Percentiles rank a stretch among this genome's conserved stretches.
phyloP scores from a whole-genome alignment of 2,329 filamentous ascomycete genomes.

The Cytospora piceae region DNA sequence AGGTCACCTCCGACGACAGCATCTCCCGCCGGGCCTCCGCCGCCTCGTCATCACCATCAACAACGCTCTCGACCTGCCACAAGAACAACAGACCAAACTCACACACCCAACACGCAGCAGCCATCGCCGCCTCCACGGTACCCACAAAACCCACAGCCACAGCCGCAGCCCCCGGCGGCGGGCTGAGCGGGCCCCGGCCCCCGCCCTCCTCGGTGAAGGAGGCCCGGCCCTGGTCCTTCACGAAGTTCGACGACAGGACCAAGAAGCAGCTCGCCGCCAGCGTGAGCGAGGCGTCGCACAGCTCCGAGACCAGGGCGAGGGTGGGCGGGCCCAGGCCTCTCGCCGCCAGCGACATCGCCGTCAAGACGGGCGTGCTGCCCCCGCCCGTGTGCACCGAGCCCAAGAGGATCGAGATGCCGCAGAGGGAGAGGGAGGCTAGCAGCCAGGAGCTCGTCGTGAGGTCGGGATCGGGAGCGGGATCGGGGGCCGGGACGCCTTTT shows the following conservation, averaged over 20 bases:
- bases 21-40: conserved; percentile 27
- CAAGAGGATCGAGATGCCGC: conserved; percentile 6
- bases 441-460: not conserved
- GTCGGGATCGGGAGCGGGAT: not conserved
- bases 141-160: no score
- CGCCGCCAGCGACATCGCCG: conserved; percentile 21
- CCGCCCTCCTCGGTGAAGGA: conserved; percentile 24
- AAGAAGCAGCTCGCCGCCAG: conserved; percentile 26
- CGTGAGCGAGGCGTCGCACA: conserved; percentile 25
- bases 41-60: conserved; percentile 17
- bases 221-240: conserved; percentile 18
- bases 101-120: conserved; percentile 28
- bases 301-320: conserved; percentile 15
- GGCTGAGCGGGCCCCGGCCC: conserved; percentile 22
- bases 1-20: conserved; percentile 30
- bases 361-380: conserved; percentile 33
- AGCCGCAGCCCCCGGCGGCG: no score
- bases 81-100: conserved; percentile 19
- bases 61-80: not conserved
- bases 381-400: conserved; percentile 27
- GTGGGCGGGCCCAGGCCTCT: conserved; percentile 26
- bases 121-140: conserved; percentile 25
- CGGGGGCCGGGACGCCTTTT: not conserved
- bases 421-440: not conserved
- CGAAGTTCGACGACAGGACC: conserved; percentile 24